Conservation (phyloP, 208 protist genomes). For the Leishmania tropica region DNA sequence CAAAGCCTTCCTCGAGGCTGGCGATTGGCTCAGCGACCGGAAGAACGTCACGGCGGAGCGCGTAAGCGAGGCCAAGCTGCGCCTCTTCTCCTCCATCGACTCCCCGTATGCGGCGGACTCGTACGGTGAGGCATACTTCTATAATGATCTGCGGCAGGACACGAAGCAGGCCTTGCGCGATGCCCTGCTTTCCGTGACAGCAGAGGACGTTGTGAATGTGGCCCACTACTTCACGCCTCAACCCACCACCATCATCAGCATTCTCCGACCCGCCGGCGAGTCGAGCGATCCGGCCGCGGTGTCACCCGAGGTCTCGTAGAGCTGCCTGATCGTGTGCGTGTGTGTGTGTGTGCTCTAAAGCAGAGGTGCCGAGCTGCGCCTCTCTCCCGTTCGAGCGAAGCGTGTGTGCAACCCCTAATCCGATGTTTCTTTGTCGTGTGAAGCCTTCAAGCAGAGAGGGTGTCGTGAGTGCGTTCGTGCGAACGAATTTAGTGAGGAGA, state of each 20-base stretch:
- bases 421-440: not conserved
- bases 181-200: constrained; percentile 62
- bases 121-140: constrained; percentile 84
- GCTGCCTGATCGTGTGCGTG: not conserved
- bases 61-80: constrained; percentile 88
- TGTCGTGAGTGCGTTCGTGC: not conserved
- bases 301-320: not conserved
- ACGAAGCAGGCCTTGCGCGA: constrained; percentile 84
- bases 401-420: not conserved
- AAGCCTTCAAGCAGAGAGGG: not conserved
- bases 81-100: constrained; percentile 86
- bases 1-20: constrained; percentile 71
- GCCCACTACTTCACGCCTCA: constrained; percentile 62
- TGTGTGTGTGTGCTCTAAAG: not conserved
- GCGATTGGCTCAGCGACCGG: constrained; percentile 58
- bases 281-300: not conserved
- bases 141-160: constrained; percentile 66
- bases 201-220: constrained; percentile 59
- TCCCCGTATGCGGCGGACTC: constrained; percentile 84
- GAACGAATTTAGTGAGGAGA: not conserved
- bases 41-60: constrained; percentile 61
- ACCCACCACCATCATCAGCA: constrained; percentile 24
- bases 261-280: constrained; percentile 33
- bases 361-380: not conserved
- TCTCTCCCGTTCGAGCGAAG: not conserved